These are phyloP conservation scores for Fusarium protoensiforme DNA, from an alignment of 2,329 filamentous ascomycete genomes.

Conservation along the genomic window DNA sequence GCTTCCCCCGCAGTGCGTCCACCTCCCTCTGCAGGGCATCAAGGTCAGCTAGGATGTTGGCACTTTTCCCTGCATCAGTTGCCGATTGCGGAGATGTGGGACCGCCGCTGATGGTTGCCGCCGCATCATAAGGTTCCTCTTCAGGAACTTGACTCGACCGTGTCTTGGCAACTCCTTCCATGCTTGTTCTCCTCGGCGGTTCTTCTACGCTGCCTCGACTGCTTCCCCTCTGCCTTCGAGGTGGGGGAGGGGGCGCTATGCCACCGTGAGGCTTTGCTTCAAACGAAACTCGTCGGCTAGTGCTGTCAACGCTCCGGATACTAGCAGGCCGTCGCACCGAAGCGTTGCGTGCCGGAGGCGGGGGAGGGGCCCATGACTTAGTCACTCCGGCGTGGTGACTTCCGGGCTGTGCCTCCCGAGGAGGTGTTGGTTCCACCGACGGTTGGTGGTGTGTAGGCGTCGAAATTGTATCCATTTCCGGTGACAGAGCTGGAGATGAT, in stretches of 20 bases:
- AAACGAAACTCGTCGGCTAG: constrained; percentile 42
- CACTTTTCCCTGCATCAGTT: constrained; percentile 47
- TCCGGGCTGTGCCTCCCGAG: constrained; percentile 26
- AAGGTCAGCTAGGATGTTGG: constrained; percentile 78
- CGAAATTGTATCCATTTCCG: constrained; percentile 27
- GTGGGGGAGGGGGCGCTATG: constrained; percentile 57
- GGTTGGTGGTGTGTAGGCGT: constrained; percentile 19
- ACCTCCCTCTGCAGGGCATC: constrained; percentile 79
- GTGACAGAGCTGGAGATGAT: constrained; percentile 30
- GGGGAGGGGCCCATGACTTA: constrained; percentile 51
- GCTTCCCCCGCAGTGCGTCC: constrained; percentile 66
- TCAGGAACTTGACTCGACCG: constrained; percentile 29
- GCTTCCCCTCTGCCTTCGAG: constrained; percentile 61
- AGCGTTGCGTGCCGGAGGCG: constrained; percentile 57
- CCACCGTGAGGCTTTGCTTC: constrained; percentile 45
- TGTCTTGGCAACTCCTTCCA: constrained; percentile 42
- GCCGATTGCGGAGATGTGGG: constrained; percentile 30
- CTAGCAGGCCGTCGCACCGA: constrained; percentile 59
- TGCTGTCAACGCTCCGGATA: constrained; percentile 53
- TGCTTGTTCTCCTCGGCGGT: constrained; percentile 46
- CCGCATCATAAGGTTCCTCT: constrained; percentile 16
- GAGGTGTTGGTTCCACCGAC: constrained; percentile 15
- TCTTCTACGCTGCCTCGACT: constrained; percentile 58
- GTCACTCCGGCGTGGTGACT: constrained; percentile 13
- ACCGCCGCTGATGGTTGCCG: constrained; percentile 15